These are phyloP conservation scores for Zizania latifolia DNA, from an alignment of 176 grass and related monocot species.

Conservation along the genomic window DNA sequence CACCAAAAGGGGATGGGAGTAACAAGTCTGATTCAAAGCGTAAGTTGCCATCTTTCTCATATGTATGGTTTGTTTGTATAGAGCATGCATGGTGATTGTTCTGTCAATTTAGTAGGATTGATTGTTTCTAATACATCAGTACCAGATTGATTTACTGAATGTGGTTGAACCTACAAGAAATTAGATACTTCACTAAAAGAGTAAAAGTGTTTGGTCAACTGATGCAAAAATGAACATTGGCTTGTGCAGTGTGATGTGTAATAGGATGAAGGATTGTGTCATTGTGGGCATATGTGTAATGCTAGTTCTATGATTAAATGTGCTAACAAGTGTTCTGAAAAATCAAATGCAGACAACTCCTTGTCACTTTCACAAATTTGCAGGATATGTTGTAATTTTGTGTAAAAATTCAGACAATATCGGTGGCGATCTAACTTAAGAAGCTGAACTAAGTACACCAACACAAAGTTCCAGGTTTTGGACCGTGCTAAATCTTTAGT, in stretches of 20 bases:
- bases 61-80: not conserved
- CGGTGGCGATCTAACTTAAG: not conserved
- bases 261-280: not conserved
- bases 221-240: not conserved
- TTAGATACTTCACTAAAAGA: too few species aligned
- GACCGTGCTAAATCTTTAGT: not conserved
- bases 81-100: not conserved
- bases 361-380: not conserved
- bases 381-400: not conserved
- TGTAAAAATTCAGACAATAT: not conserved
- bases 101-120: not conserved
- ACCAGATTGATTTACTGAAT: not conserved
- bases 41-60: slow-evolving; percentile 2
- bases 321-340: not conserved
- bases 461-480: not conserved
- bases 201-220: not conserved
- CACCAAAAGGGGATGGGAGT: slow-evolving; percentile 68
- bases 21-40: slow-evolving; percentile 77
- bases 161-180: not conserved
- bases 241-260: not conserved
- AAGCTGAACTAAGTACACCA: not conserved
- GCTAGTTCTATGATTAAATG: not conserved
- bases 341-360: not conserved
- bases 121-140: not conserved
- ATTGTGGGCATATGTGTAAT: not conserved